Percentiles rank a stretch among this genome's conserved stretches.
phyloP scores from a whole-genome alignment of 768 basidiomycete species.

The Russula griseocarnosa region DNA sequence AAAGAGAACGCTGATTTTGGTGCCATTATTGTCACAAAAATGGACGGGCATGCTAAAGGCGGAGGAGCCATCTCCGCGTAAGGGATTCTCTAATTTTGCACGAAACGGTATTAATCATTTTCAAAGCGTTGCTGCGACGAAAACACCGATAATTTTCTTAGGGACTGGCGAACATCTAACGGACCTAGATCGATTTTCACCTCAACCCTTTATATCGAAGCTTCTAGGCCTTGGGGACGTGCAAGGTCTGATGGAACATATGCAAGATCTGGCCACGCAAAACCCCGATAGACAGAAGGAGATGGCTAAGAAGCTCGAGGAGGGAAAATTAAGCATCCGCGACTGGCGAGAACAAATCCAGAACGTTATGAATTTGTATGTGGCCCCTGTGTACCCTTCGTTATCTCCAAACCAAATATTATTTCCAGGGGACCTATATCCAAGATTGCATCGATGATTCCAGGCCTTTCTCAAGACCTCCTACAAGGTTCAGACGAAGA shows the following conservation, averaged over 20 bases:
- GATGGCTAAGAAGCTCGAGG: slow-evolving; percentile 95
- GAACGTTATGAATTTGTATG: slow-evolving; percentile 96
- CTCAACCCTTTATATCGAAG: slow-evolving; percentile 96
- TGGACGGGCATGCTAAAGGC: slow-evolving; percentile 99
- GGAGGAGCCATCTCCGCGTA: slow-evolving; percentile 99
- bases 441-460: slow-evolving; percentile 99
- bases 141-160: slow-evolving; percentile 97
- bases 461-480: slow-evolving; percentile 88
- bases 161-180: slow-evolving; percentile 98
- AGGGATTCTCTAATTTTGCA: slow-evolving; percentile 35
- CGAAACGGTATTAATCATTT: slow-evolving; percentile 9
- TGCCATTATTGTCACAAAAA: slow-evolving; percentile 98
- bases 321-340: slow-evolving; percentile 93
- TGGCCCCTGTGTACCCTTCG: slow-evolving; percentile 29
- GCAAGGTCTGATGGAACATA: slow-evolving; percentile 96
- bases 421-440: slow-evolving; percentile 87
- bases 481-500: slow-evolving; percentile 94
- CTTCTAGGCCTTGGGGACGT: slow-evolving; percentile 93
- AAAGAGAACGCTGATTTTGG: slow-evolving; percentile 98
- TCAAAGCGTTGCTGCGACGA: slow-evolving; percentile 90
- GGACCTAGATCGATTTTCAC: slow-evolving; percentile 93
- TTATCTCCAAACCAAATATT: slow-evolving; percentile 16
- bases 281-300: slow-evolving; percentile 97
- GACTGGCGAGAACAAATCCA: slow-evolving; percentile 98
- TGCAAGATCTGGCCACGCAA: slow-evolving; percentile 91